Conservation (phyloP, 75 land plant species). For the Isoetes taiwanensis region DNA sequence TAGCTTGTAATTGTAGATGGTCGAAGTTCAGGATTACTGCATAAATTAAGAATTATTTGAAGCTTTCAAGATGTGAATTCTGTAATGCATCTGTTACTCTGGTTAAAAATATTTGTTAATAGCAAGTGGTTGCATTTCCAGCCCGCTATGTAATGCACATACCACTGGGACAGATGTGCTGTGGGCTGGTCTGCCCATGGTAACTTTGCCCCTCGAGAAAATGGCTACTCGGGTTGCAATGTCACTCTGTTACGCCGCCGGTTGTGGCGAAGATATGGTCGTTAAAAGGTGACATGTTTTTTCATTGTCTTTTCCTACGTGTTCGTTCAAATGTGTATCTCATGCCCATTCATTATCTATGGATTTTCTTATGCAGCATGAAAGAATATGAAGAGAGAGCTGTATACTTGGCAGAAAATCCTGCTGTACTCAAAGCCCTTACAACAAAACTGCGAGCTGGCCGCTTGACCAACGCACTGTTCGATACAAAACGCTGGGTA, state of each 20-base stretch:
- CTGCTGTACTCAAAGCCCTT: conserved; percentile 42
- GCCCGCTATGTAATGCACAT: conserved; percentile 97
- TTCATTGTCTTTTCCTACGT: no score
- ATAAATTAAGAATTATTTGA: background rate
- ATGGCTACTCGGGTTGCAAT: conserved; percentile 99
- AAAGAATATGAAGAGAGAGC: conserved; percentile 93
- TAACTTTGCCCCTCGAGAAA: conserved; percentile 88
- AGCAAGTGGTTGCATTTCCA: conserved; percentile 12
- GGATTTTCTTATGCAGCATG: conserved; percentile 37
- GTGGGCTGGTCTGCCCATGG: conserved; percentile 97
- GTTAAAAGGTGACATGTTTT: conserved; percentile 53
- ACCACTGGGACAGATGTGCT: conserved; percentile 95
- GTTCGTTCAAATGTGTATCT: background rate
- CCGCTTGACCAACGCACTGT: conserved; percentile 74
- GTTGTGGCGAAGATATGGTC: conserved; percentile 93
- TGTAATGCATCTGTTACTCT: background rate
- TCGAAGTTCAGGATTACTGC: background rate
- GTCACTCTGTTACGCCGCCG: conserved; percentile 84
- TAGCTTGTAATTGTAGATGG: no score
- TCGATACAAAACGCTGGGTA: conserved; percentile 95
- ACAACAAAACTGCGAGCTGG: conserved; percentile 54
- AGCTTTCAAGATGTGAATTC: background rate
- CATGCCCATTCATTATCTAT: background rate
- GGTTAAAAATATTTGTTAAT: background rate
- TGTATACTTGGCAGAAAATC: conserved; percentile 54